phyloP scores from a whole-genome alignment of 768 basidiomycete species.

The Cantharellus cinnabarinus region DNA sequence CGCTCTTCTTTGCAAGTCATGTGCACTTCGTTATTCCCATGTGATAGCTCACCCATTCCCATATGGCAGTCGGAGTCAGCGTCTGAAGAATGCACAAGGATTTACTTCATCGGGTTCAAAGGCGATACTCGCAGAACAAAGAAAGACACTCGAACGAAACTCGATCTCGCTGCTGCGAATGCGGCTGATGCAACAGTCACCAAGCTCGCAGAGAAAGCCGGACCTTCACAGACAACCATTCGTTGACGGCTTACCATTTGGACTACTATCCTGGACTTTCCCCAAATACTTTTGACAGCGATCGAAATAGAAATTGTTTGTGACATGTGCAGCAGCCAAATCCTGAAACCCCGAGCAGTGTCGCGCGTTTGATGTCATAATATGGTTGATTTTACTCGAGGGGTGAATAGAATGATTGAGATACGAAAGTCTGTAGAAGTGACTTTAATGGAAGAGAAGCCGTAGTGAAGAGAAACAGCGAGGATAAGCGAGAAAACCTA shows the following conservation, averaged over 20 bases:
- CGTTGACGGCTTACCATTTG: slow-evolving; percentile 7
- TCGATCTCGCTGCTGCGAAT: slow-evolving; percentile 62
- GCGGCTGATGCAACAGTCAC: slow-evolving; percentile 42
- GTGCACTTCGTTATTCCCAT: slow-evolving; percentile 13
- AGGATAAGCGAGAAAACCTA: no score
- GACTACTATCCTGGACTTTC: no score
- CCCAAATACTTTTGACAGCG: no score
- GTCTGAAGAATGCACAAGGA: slow-evolving; percentile 28
- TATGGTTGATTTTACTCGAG: no score
- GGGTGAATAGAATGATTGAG: no score
- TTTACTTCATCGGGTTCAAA: slow-evolving; percentile 73
- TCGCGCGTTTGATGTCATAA: no score
- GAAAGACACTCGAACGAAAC: slow-evolving; percentile 39
- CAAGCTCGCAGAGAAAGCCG: slow-evolving; percentile 16
- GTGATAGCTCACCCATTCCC: slow-evolving; percentile 33
- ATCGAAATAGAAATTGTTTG: no score
- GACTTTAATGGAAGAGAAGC: no score
- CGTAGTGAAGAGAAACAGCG: no score
- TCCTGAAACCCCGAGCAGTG: no score
- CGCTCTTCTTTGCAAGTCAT: slow-evolving; percentile 56
- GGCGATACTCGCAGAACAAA: slow-evolving; percentile 38
- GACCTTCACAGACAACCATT: slow-evolving; percentile 16
- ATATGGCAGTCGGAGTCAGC: slow-evolving; percentile 10
- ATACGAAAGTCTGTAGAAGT: no score
- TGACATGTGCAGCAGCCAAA: no score